Evolutionary conservation across 73 alveolate species (phyloP).

Genomic region (Vitrella brassicaformis): DNA sequence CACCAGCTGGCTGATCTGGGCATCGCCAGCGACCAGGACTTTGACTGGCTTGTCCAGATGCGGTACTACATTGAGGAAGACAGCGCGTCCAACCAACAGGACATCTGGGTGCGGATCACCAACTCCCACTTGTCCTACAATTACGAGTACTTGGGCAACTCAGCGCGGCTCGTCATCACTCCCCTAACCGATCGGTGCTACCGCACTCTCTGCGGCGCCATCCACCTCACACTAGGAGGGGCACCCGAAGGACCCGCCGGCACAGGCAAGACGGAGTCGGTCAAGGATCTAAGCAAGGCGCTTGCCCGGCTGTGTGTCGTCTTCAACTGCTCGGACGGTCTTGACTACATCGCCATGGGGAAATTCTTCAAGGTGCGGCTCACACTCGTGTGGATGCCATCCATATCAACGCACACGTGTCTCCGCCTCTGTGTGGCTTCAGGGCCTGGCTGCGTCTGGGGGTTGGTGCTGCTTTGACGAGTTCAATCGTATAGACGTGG

Average conservation of each 20-base stretch:
- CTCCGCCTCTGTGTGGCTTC: too few relatives aligned
- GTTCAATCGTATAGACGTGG: conserved; percentile 88
- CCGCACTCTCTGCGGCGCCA: conserved; percentile 87
- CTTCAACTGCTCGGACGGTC: conserved; percentile 87
- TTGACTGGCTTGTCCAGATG: conserved; percentile 69
- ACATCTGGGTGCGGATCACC: conserved; percentile 33
- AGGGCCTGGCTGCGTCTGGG: conserved; percentile 56
- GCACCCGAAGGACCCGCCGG: conserved; percentile 99
- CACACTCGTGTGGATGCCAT: too few relatives aligned
- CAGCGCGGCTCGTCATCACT: conserved; percentile 83
- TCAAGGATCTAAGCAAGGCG: conserved; percentile 84
- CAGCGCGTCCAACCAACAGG: conserved; percentile 4
- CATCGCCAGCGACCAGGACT: conserved; percentile 51
- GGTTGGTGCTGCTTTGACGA: conserved; percentile 98
- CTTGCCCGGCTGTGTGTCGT: conserved; percentile 86
- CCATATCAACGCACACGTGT: too few relatives aligned
- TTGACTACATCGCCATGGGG: conserved; percentile 92
- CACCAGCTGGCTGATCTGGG: conserved; percentile 40
- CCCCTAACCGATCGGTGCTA: conserved; percentile 93
- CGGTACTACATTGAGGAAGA: conserved; percentile 49
- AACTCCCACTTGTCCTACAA: conserved; percentile 48
- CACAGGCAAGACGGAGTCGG: conserved; percentile 95
- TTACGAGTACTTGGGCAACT: conserved; percentile 86
- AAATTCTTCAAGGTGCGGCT: conserved; percentile 90
- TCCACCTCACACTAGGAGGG: conserved; percentile 81